Conservation (phyloP, 2,329 filamentous ascomycete genomes). For the Alternaria burnsii region DNA sequence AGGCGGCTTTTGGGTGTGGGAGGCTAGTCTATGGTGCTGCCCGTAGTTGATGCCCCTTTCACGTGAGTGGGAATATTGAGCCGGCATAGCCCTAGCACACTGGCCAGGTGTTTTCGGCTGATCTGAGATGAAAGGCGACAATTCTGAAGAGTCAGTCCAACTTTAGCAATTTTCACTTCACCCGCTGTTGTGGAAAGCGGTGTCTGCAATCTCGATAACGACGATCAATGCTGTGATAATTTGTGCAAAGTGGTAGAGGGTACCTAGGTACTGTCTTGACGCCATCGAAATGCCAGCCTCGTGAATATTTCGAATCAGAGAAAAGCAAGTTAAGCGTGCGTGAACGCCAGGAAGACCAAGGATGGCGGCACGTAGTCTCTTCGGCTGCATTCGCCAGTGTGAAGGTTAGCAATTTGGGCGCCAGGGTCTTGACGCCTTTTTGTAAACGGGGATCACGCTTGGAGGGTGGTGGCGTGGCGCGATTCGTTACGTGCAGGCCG, state of each 20-base stretch:
- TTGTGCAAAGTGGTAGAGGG: not conserved
- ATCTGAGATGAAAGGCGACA: conserved; percentile 33
- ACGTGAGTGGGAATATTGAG: conserved; percentile 38
- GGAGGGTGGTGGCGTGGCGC: conserved; percentile 22
- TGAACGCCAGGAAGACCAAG: conserved; percentile 6
- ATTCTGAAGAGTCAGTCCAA: conserved; percentile 23
- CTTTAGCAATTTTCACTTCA: conserved; percentile 33
- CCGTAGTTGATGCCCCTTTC: conserved; percentile 34
- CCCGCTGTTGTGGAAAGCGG: conserved; percentile 24
- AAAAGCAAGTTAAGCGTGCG: conserved; percentile 15
- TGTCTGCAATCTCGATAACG: conserved; percentile 30
- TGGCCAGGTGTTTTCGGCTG: conserved; percentile 42
- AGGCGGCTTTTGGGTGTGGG: conserved; percentile 18
- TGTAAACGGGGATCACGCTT: conserved; percentile 42
- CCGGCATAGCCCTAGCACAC: conserved; percentile 34
- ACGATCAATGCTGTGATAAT: conserved; percentile 25
- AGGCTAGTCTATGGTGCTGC: conserved; percentile 22
- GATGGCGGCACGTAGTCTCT: conserved; percentile 24
- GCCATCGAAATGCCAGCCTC: not conserved
- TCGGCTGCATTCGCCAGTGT: conserved; percentile 15
- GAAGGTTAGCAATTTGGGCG: conserved; percentile 17
- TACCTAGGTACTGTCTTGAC: not conserved
- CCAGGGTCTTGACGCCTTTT: conserved; percentile 34
- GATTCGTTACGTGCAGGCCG: conserved; percentile 32
- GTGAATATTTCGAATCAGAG: conserved; percentile 12